Base-by-base conservation (phyloP, 148 eudicot genomes). In the Fagopyrum esculentum region DNA sequence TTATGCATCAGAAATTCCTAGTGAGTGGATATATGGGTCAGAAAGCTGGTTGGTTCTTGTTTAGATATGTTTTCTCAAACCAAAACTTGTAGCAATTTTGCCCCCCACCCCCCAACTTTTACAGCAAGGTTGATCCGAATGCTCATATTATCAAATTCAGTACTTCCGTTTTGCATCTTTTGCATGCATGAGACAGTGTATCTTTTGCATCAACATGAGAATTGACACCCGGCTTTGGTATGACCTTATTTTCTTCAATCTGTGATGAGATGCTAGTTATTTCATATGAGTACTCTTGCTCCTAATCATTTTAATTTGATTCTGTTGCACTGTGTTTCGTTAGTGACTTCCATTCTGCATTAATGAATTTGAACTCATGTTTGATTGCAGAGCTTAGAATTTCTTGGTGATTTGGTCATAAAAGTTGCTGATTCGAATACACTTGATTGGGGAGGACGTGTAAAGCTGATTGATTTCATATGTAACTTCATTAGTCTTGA, bases 391-490 rank as follows among this genome's bases (percentile, higher is more conserved):
- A 80, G 86, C 79, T 87, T 95, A 81, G 68, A 72, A 73, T 72
- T 78, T 75, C 86, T 95, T 73, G 90, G 97, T 49, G 87, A 89
- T 82, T 72, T 92, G 80, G 85, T 95, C 77, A 83, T 75, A 80
- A 85, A 80, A 86, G 81, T 90, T 77, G 84, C 84, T 8, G 94
- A 89, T 63, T 83, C 83, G 74, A 81, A 82, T 68, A 78, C 85
- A 57, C 85, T 87, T 74, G 97, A 95, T 87, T 89, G 99, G 96
- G 64, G 22, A 57, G 96, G 88, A 74, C 97, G 99, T 44, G 76
- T 80, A 45, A 90, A 86, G 90, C 81, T 95, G 82, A 82, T 92
- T 61, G 88, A 82, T 63, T 95, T 93, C 87, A 83, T 92, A 35
- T 95, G 90, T 84, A 85, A 83, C 83, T 89, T 90, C 76, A 83